A percentile compares a stretch with the other conserved stretches of the same genome.
phyloP scores from a whole-genome alignment of 371 early-diverging fungal species.

The Zychaea mexicana region DNA sequence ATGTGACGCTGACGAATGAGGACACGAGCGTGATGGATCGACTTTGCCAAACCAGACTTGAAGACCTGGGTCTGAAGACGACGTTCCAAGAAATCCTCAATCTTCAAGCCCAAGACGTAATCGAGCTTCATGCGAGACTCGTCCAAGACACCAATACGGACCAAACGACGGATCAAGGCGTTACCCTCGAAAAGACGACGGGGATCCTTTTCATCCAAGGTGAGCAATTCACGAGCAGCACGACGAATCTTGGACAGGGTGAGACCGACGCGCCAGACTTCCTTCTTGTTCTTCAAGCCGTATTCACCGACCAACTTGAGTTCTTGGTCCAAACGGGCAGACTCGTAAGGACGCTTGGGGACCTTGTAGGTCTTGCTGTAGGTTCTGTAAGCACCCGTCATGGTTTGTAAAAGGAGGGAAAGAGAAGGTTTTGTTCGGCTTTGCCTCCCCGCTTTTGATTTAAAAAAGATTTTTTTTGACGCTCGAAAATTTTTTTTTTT shows the following conservation, averaged over 20 bases:
- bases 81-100: conserved; percentile 99
- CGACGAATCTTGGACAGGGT: conserved; percentile 99
- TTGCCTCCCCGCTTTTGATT: too few relatives aligned
- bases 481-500: too few relatives aligned
- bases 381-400: conserved; percentile 21
- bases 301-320: conserved; percentile 98
- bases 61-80: conserved; percentile 99
- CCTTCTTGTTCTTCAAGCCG: conserved; percentile 99
- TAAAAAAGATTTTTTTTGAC: too few relatives aligned
- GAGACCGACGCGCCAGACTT: conserved; percentile 98
- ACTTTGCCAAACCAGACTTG: conserved; percentile 98
- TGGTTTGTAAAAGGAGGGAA: conserved; percentile 13
- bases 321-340: conserved; percentile 99
- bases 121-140: conserved; percentile 98
- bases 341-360: conserved; percentile 99
- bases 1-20: conserved; percentile 99
- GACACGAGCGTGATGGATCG: conserved; percentile 99
- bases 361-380: conserved; percentile 97
- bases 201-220: conserved; percentile 96
- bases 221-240: conserved; percentile 99
- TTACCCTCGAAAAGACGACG: conserved; percentile 99
- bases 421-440: conserved; percentile 4
- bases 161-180: conserved; percentile 97
- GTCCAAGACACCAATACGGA: conserved; percentile 98
- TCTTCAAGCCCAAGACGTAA: conserved; percentile 98